Base-by-base conservation (phyloP, 768 basidiomycete genomes). In the Agrocybe praecox region DNA sequence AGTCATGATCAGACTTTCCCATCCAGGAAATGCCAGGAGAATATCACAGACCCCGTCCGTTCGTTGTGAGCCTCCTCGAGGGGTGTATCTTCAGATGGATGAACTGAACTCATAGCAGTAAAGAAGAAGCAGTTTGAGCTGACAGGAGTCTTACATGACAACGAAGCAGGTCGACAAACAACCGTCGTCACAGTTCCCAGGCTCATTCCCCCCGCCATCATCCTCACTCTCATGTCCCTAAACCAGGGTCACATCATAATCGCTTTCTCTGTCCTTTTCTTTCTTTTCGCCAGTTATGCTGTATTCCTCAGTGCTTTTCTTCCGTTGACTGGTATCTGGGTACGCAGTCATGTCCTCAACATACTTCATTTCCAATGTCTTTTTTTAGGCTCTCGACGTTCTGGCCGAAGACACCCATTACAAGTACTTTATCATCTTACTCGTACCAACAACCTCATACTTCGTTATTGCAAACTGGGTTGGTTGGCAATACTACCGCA, bases 401-500 rank as follows among this genome's bases (percentile, higher is more conserved):
- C 74, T 95, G 10, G 85, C 83, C 1, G 64, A 72, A 40, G 95
- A 96, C 74, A 84, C 77, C 21, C 92, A 97, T 68, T 96, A 96
- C 85, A 96, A 95, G 74, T 97, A 96, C 72, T 85, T 96, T 62
- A 65, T 74, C 26, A 72, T 95, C 11, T 74, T 97, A 36, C 76
- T 95, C 44, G 81, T 98, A 45, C 94, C 96, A 12, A 87, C 88
- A 8, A 84, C 81, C 10, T 80, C 89, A 40, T 95, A 93, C 73
- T 96, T 95, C 71, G 90, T 94, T 52, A 98, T 98, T 65, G 94
- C 94, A 42, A 98, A 98, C 66, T 98, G 96, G 96, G 92, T 96
- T 36, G 96, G 96, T 42, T 98, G 95, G 94, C 94, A 98, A 71
- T 97, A 94, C 72, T 98, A 93, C 69, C 86, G 90, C 44, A 94